Base-by-base conservation (phyloP, 192 early-diverging fungal genomes). In the Linnemannia zychae region DNA sequence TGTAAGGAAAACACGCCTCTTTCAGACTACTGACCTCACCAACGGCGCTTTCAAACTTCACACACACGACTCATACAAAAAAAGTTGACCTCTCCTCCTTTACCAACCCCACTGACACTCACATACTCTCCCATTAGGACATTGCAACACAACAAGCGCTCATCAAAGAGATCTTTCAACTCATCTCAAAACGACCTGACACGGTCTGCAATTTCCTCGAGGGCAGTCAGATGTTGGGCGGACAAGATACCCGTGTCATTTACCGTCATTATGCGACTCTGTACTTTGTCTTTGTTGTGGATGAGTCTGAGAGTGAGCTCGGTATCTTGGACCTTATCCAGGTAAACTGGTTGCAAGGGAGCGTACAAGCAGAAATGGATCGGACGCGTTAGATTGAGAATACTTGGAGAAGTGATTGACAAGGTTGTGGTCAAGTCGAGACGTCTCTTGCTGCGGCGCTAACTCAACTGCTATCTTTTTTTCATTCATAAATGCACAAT, bases 231-330 rank as follows among this genome's bases (percentile, higher is more conserved):
- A 87, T 95, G 63, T 88, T 97, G 11, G 96, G 94, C 50, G 95
- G 97, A 9, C 89, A 94, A 66, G 96, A 97, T 79, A 95, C 97
- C 0, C 93, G 96, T 67, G 95, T 99, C 73, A 97, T 99, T 50
- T 99, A 99, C 87, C 88, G 98, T 24, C 96, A 98, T 85, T 99
- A 98, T 88, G 98, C 98, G 0, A 99, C 98, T 0, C 88, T 99
- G n/a, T 99, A 97, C 84, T 99, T 99, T 93, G 96, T 97, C 7
- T 99, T 99, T 90, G 95, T 99, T 0, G 98, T 98, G 0, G 98
- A 99, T 84, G 93, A 94, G 38, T 96, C 96, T 18, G 98, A 99
- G 86, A 97, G 97, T 77, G 98, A 99, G 77, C 91, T 99, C 31
- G 98, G 97, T 60, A 98, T 99, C 66, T 79, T 98, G 75, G 98